phyloP scores from a whole-genome alignment of 2,329 filamentous ascomycete genomes.

The Colletotrichum musae region DNA sequence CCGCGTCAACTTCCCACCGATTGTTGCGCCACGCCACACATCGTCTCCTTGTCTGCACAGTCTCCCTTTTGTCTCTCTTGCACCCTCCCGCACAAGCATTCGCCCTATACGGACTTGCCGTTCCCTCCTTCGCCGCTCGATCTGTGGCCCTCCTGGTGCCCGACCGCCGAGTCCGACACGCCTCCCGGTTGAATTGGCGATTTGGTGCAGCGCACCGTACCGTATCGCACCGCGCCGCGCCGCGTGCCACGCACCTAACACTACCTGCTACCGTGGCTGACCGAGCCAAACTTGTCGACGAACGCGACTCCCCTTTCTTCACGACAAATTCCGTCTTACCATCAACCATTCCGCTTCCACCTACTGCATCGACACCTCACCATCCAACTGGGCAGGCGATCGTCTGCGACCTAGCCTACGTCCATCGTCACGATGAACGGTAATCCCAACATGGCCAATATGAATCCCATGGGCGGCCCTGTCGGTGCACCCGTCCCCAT shows the following conservation, averaged over 20 bases:
- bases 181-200: slow-evolving; percentile 25
- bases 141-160: slow-evolving; percentile 6
- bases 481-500: slow-evolving; percentile 76
- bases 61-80: no score
- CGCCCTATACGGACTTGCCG: no score
- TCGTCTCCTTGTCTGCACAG: no score
- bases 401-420: slow-evolving; percentile 54
- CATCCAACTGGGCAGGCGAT: slow-evolving; percentile 51
- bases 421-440: slow-evolving; percentile 64
- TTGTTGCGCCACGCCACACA: no score
- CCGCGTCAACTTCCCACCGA: no score
- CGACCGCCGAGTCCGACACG: slow-evolving; percentile 26
- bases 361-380: slow-evolving; percentile 43
- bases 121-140: neutral
- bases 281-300: slow-evolving; percentile 45
- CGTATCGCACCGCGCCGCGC: slow-evolving; percentile 31
- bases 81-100: no score
- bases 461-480: slow-evolving; percentile 78
- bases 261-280: slow-evolving; percentile 47
- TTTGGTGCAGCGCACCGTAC: no score
- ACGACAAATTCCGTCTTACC: slow-evolving; percentile 36
- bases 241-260: slow-evolving; percentile 37
- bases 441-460: slow-evolving; percentile 74
- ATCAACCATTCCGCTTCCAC: slow-evolving; percentile 17
- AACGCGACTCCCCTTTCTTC: slow-evolving; percentile 38